Evolutionary conservation across 768 basidiomycete genomes (phyloP).

Genomic region (Agaricus blazei): DNA sequence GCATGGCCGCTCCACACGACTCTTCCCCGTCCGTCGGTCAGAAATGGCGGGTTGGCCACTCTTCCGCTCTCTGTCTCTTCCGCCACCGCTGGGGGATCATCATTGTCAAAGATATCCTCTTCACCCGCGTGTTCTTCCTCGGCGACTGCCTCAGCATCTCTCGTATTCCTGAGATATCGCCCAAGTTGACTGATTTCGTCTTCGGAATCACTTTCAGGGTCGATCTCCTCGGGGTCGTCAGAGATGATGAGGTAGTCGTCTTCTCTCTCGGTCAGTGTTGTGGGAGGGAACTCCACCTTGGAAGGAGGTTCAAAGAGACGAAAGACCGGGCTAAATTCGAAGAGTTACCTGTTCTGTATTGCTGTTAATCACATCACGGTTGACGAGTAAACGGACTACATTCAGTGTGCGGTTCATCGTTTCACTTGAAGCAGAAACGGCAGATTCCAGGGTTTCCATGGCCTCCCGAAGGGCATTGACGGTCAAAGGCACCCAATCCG

Average conservation of each 20-base stretch:
- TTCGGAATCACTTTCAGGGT: constrained; percentile 19
- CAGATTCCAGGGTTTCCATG: constrained; percentile 3
- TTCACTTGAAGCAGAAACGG: constrained; percentile 3
- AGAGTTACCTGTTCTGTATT: neutral
- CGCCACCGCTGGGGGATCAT: neutral
- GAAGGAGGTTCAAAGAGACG: neutral
- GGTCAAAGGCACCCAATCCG: neutral
- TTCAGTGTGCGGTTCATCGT: constrained; percentile 1
- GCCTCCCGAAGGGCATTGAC: constrained; percentile 3
- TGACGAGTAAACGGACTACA: constrained; percentile 2
- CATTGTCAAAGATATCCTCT: neutral
- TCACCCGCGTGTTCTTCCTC: constrained; percentile 7
- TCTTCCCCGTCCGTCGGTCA: constrained; percentile 61
- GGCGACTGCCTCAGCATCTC: constrained; percentile 12
- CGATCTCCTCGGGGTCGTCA: constrained; percentile 25
- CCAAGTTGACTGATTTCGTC: constrained; percentile 12
- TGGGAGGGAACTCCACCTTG: neutral
- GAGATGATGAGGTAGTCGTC: constrained; percentile 26
- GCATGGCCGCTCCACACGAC: constrained; percentile 40
- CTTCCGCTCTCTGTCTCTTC: constrained; percentile 4
- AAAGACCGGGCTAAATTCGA: neutral
- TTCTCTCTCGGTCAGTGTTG: neutral
- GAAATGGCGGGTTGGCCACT: constrained; percentile 41
- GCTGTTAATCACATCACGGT: neutral
- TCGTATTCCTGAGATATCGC: neutral